Evolutionary conservation across 441 rosid species (phyloP).

Genomic region (Mallotus japonicus): DNA sequence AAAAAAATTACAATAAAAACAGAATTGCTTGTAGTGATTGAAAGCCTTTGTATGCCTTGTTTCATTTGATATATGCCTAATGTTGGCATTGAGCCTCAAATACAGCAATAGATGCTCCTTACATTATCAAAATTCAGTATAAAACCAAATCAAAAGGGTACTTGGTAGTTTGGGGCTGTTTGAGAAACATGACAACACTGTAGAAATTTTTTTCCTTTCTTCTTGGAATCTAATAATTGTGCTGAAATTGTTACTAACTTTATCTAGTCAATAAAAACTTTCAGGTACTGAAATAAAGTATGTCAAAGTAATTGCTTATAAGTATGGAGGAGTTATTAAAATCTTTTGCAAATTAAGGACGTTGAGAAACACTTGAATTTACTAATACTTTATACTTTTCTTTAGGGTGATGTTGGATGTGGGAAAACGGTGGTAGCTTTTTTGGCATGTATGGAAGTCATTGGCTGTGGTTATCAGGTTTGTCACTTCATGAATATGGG

Average conservation of each 20-base stretch:
- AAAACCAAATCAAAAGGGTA: not conserved
- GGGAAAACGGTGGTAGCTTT: constrained; percentile 97
- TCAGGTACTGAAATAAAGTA: not conserved
- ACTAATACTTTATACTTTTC: constrained; percentile 22
- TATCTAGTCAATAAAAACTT: not conserved
- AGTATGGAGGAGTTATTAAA: not conserved
- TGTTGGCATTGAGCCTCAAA: not conserved
- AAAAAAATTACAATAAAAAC: not conserved
- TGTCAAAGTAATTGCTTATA: not conserved
- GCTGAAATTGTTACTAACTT: not conserved
- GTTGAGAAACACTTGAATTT: not conserved
- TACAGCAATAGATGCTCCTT: not conserved
- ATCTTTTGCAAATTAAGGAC: not conserved
- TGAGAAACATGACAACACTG: not conserved
- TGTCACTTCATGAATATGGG: constrained; percentile 21
- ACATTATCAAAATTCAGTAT: not conserved
- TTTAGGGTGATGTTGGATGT: constrained; percentile 97
- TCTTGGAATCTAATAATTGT: not conserved
- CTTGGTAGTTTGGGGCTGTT: not conserved
- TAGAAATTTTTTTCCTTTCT: not conserved
- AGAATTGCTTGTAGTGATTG: not conserved
- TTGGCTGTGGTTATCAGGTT: constrained; percentile 94
- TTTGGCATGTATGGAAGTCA: constrained; percentile 96
- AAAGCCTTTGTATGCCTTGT: not conserved
- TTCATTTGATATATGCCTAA: not conserved